phyloP scores from a whole-genome alignment of 208 protist species.

The Leishmania turanica region DNA sequence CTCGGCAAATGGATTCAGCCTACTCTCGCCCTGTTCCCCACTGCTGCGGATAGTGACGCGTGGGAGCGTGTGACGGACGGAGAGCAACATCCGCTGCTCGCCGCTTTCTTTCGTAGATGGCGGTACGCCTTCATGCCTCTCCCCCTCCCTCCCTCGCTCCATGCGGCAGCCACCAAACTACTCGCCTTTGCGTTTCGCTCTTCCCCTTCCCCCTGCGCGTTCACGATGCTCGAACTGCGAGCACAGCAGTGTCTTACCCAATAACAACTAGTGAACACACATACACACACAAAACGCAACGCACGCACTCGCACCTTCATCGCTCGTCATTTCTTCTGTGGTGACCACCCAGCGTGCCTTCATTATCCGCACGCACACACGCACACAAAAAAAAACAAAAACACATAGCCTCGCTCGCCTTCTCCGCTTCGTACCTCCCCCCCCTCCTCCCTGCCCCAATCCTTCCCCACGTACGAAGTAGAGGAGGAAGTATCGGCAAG shows the following conservation, averaged over 20 bases:
- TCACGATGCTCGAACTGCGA: neutral
- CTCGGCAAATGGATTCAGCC: neutral
- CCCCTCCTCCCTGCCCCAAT: neutral
- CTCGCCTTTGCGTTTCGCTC: neutral
- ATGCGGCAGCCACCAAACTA: neutral
- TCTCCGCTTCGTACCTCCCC: neutral
- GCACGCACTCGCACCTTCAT: neutral
- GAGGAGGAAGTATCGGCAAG: neutral
- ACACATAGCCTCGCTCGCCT: neutral
- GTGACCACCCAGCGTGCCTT: neutral
- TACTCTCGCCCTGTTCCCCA: neutral
- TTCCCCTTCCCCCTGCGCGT: neutral
- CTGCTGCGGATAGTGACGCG: neutral
- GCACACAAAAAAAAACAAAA: no score
- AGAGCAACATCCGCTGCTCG: neutral
- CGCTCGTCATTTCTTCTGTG: neutral
- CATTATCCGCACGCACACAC: neutral
- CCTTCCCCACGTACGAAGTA: neutral
- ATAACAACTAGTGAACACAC: neutral
- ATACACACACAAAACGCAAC: neutral
- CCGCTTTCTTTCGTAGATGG: neutral
- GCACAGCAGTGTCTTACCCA: neutral
- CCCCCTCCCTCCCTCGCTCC: neutral
- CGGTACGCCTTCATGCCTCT: neutral
- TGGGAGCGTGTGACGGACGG: neutral